phyloP scores from a whole-genome alignment of 805 yeast species.

The Hanseniaspora jakobsenii region DNA sequence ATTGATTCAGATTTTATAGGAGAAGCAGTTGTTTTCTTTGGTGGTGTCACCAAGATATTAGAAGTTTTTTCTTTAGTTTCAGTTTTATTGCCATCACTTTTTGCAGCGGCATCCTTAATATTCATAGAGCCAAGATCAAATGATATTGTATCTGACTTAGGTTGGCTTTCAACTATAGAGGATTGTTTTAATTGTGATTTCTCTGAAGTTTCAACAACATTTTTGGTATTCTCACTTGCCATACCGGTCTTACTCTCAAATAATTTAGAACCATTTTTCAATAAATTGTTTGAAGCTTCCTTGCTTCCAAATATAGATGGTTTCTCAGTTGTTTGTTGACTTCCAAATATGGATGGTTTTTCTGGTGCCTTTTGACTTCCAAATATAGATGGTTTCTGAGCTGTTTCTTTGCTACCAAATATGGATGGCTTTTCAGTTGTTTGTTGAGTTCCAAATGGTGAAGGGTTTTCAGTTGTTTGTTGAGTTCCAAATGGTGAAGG shows the following conservation, averaged over 20 bases:
- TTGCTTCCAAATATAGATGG: conserved; percentile 1
- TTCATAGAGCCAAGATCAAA: neutral
- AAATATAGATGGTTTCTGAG: neutral
- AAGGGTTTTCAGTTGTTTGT: neutral
- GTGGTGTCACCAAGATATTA: neutral
- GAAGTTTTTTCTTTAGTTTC: no score
- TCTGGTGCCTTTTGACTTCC: neutral
- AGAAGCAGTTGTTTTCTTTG: conserved; percentile 4
- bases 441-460: neutral
- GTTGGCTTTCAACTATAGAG: neutral
- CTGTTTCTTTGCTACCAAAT: neutral
- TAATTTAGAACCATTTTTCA: neutral
- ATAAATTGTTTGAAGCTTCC: neutral
- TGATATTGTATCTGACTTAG: neutral
- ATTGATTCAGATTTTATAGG: neutral
- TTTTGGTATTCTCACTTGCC: no score
- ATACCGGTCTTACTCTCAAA: no score
- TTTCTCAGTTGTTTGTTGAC: neutral
- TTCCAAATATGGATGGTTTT: conserved; percentile 1
- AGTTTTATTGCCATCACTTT: no score
- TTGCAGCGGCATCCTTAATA: neutral
- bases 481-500: neutral
- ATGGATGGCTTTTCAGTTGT: neutral
- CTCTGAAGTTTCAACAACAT: no score
- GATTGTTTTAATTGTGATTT: neutral